A percentile compares a stretch with the other conserved stretches of the same genome.
Evolutionary conservation across 2,329 filamentous ascomycete genomes (phyloP).

Genomic region (Trichoderma aggressivum): DNA sequence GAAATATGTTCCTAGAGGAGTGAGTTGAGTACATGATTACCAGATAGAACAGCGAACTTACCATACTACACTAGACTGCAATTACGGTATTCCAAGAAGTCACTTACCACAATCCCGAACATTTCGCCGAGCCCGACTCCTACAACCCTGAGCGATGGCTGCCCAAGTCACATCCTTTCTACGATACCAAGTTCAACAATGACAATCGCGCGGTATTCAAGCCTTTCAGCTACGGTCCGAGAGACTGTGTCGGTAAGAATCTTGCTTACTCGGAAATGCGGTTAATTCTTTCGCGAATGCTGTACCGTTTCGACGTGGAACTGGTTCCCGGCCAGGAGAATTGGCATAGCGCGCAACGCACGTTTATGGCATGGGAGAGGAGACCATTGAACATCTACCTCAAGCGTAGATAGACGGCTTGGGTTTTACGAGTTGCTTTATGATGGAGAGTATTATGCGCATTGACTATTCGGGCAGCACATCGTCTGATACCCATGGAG

Average conservation of each 20-base stretch:
- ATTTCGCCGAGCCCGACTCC: constrained; percentile 43
- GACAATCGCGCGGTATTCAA: constrained; percentile 39
- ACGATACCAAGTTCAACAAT: constrained; percentile 35
- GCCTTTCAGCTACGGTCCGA: constrained; percentile 38
- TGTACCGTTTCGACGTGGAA: constrained; percentile 45
- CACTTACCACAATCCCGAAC: constrained; percentile 40
- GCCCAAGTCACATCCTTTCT: constrained; percentile 26
- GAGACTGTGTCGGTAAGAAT: constrained; percentile 42
- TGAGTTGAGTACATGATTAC: constrained; percentile 35
- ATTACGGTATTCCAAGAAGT: constrained; percentile 45
- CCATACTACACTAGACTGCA: constrained; percentile 31
- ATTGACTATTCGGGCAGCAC: no score
- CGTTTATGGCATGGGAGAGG: constrained; percentile 24
- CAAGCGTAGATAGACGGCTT: not conserved
- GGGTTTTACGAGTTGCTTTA: not conserved
- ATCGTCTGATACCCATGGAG: not conserved
- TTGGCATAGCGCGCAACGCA: constrained; percentile 24
- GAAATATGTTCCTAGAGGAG: constrained; percentile 34
- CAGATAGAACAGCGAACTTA: not conserved
- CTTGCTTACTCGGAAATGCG: constrained; percentile 47
- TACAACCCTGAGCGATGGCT: constrained; percentile 50
- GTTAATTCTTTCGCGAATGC: constrained; percentile 41
- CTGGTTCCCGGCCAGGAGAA: constrained; percentile 26
- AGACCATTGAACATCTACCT: constrained; percentile 19
- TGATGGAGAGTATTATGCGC: not conserved